These are phyloP conservation scores for Nemania diffusa DNA, from an alignment of 2,329 filamentous ascomycete species.

Conservation along the genomic window DNA sequence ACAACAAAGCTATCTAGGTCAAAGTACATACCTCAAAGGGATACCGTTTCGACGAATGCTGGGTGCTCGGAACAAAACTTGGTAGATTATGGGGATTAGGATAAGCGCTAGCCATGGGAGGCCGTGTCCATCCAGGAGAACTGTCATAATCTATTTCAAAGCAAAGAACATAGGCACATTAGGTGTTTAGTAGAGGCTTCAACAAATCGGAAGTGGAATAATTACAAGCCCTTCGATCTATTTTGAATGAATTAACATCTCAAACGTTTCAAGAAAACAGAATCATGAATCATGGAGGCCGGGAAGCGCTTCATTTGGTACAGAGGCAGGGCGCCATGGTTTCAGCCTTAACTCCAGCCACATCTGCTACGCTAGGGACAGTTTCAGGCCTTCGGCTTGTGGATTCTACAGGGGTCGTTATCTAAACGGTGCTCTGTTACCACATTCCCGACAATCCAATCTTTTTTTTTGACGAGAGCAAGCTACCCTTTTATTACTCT, in stretches of 20 bases:
- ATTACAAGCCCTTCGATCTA: not conserved
- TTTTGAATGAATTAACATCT: not conserved
- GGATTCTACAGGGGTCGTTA: not conserved
- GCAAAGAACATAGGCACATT: not conserved
- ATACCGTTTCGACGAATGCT: constrained; percentile 47
- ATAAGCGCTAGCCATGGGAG: constrained; percentile 38
- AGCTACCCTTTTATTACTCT: too few species aligned
- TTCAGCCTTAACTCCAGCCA: not conserved
- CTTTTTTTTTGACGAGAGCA: too few species aligned
- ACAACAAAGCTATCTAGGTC: not conserved
- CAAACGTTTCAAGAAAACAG: not conserved
- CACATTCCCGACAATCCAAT: too few species aligned
- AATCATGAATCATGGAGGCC: constrained; percentile 26
- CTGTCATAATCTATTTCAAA: constrained; percentile 33
- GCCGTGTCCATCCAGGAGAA: constrained; percentile 38
- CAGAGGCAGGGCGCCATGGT: not conserved
- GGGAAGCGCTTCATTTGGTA: not conserved
- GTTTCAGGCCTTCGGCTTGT: not conserved
- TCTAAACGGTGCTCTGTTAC: too few species aligned
- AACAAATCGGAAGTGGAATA: constrained; percentile 9
- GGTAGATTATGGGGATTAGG: constrained; percentile 39
- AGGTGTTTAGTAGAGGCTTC: not conserved
- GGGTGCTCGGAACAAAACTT: constrained; percentile 40
- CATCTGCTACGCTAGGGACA: not conserved
- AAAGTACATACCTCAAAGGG: constrained; percentile 47